phyloP scores from a whole-genome alignment of 2,329 filamentous ascomycete species.

The Pseudogymnoascus sp. region DNA sequence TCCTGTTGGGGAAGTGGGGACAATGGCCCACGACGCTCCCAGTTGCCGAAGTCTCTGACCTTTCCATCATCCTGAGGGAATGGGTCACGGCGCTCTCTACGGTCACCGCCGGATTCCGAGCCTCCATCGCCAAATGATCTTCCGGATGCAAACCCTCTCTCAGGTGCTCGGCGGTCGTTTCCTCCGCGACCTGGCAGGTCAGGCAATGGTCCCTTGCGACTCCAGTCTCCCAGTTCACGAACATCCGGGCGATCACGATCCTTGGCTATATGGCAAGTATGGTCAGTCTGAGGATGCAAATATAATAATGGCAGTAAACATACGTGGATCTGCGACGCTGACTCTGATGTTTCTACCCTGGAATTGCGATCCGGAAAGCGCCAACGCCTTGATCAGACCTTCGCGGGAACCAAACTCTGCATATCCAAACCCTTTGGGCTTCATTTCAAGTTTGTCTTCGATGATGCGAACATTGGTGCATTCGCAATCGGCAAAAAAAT shows the following conservation, averaged over 20 bases:
- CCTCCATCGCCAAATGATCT: slow-evolving; percentile 34
- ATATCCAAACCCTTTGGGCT: slow-evolving; percentile 97
- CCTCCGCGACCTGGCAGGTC: slow-evolving; percentile 54
- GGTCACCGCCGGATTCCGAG: slow-evolving; percentile 47
- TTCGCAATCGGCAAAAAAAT: slow-evolving; percentile 78
- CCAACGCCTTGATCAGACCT: slow-evolving; percentile 83
- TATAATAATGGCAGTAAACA: slow-evolving; percentile 32
- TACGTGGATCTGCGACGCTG: slow-evolving; percentile 96
- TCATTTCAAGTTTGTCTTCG: slow-evolving; percentile 86
- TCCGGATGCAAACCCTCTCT: slow-evolving; percentile 42
- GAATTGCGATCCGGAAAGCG: slow-evolving; percentile 71
- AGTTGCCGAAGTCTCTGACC: slow-evolving; percentile 73
- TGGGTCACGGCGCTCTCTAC: slow-evolving; percentile 61
- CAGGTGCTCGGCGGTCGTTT: slow-evolving; percentile 38
- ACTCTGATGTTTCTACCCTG: slow-evolving; percentile 85
- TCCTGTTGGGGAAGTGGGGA: slow-evolving; percentile 57
- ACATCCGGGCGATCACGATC: slow-evolving; percentile 62
- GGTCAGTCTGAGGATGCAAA: slow-evolving; percentile 25
- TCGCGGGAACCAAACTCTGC: slow-evolving; percentile 86
- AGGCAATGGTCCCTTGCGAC: slow-evolving; percentile 80
- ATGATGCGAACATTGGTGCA: slow-evolving; percentile 91
- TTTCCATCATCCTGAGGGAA: slow-evolving; percentile 64
- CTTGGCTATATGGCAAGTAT: slow-evolving; percentile 54
- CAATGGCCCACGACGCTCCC: slow-evolving; percentile 90
- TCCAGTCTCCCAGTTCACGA: slow-evolving; percentile 84